These are phyloP conservation scores for Trametes cubensis DNA, from an alignment of 768 basidiomycete genomes.

Conservation along the genomic window DNA sequence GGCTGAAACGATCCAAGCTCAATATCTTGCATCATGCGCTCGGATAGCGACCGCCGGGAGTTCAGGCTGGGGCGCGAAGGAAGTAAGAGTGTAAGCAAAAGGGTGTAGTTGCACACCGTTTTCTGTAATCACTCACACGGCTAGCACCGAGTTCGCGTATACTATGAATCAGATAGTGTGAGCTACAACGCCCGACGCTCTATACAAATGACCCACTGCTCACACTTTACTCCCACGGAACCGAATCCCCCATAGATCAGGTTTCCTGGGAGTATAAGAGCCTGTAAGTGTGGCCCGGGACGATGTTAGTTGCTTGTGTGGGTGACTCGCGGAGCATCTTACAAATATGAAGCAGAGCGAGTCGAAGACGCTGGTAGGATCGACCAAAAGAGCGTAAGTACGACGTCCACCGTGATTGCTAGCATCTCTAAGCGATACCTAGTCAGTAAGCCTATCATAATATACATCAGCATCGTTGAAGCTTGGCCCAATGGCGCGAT, in stretches of 20 bases:
- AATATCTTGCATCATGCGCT: neutral
- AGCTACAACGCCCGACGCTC: no score
- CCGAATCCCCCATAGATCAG: neutral
- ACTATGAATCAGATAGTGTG: no score
- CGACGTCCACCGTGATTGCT: neutral
- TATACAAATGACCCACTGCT: no score
- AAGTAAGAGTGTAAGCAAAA: no score
- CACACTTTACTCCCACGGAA: slow-evolving; percentile 7
- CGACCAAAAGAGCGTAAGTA: neutral
- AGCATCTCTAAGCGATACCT: neutral
- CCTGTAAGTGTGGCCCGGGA: neutral
- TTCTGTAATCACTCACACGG: no score
- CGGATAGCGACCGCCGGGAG: neutral
- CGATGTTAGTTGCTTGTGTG: no score
- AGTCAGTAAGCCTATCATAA: neutral
- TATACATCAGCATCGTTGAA: no score
- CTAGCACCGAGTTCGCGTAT: slow-evolving; percentile 14
- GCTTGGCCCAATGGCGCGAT: no score
- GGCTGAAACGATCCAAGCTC: neutral
- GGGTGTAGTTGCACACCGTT: no score
- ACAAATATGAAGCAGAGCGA: neutral
- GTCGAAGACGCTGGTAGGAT: neutral
- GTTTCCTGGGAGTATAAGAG: slow-evolving; percentile 7
- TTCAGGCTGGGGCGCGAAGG: no score
- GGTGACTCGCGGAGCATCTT: neutral